Percentiles rank a stretch among this genome's conserved stretches.
These are phyloP conservation scores for Aureobasidium leucospermi DNA, from an alignment of 2,329 filamentous ascomycete species.

Conservation along the genomic window DNA sequence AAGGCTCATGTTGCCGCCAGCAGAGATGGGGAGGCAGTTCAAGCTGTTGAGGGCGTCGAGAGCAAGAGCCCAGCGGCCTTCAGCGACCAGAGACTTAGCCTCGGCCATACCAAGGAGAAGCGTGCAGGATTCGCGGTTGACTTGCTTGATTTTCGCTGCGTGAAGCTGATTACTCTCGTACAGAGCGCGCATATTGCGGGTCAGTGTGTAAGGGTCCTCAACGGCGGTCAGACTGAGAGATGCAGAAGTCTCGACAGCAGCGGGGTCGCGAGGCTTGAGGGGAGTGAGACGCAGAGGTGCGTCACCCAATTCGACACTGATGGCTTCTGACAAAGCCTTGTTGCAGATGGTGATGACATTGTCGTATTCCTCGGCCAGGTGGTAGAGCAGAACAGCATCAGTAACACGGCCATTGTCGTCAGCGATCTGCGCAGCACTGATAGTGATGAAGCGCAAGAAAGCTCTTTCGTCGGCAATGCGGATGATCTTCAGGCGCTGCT, in stretches of 20 bases:
- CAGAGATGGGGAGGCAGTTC: conserved; percentile 73
- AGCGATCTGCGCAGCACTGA: conserved; percentile 84
- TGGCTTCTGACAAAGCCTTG: conserved; percentile 79
- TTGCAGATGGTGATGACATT: conserved; percentile 87
- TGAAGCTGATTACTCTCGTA: conserved; percentile 57
- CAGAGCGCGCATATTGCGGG: conserved; percentile 53
- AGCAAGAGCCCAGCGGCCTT: conserved; percentile 52
- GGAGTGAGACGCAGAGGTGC: conserved; percentile 71
- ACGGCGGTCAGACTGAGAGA: conserved; percentile 58
- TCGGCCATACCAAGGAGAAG: conserved; percentile 54
- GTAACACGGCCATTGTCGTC: conserved; percentile 91
- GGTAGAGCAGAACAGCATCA: conserved; percentile 89
- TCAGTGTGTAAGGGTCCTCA: conserved; percentile 58
- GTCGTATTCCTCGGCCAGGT: conserved; percentile 91
- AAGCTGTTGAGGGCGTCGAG: conserved; percentile 43
- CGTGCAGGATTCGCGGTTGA: conserved; percentile 52
- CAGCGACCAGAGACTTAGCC: conserved; percentile 53
- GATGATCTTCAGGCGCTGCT: conserved; percentile 75
- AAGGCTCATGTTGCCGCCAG: conserved; percentile 63
- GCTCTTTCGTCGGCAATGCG: conserved; percentile 71
- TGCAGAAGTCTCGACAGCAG: conserved; percentile 22
- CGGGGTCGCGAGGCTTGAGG: conserved; percentile 59
- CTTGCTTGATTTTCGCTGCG: conserved; percentile 50
- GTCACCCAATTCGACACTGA: conserved; percentile 78
- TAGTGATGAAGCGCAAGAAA: conserved; percentile 84